Base-by-base conservation (phyloP, 192 early-diverging fungal genomes). In the Backusella morwellensis region DNA sequence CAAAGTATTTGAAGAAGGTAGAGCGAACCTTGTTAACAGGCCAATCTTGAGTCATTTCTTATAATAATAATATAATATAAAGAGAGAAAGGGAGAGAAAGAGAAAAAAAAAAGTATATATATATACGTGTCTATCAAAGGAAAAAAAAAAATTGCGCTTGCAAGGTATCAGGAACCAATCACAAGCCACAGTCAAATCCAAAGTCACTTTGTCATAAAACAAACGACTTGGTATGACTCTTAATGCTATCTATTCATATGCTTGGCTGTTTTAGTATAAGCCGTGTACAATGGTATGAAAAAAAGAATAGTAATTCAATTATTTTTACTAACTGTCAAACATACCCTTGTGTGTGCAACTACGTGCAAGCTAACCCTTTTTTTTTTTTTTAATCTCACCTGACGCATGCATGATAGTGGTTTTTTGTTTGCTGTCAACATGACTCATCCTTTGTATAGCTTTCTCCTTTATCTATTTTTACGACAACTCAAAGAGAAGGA, bases 1-100 rank as follows among this genome's bases (percentile, higher is more conserved):
- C 87, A 85, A 96, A 99, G 81, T 87, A 97, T 73, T 92, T 89
- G 85, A 97, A 91, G 83, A 97, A 99, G 67, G 95, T 94, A 38
- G 90, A 85, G 75, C 97, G 93, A 66, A 97, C 95, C 68, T 87
- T 90, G 50, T 77, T 77, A 38, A 91, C 93, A 38, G 94, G 88
- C 97, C 97, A 99, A 29, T 75, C 54, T 66, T 47, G n/a, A 6
- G 11, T 73, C 34, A 52, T 59, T 29, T 34, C 19, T 47, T 44
- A 5, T 59, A 34, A 14, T 8, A 74, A 59, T 38, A 32, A 38
- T 63, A 73, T n/a, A 54, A 32, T 32, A 32, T 32, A 32, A 32
- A 32, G 32, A 32, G 32, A 29, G 32, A 52, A 50, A 29, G 32
- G 9, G 26, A 66, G 32, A 68, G 35, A 21, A 34, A 35, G 67